Percentiles rank a stretch among this genome's conserved stretches.
Conservation (phyloP, 192 early-diverging fungal genomes). For the Backusella circina region DNA sequence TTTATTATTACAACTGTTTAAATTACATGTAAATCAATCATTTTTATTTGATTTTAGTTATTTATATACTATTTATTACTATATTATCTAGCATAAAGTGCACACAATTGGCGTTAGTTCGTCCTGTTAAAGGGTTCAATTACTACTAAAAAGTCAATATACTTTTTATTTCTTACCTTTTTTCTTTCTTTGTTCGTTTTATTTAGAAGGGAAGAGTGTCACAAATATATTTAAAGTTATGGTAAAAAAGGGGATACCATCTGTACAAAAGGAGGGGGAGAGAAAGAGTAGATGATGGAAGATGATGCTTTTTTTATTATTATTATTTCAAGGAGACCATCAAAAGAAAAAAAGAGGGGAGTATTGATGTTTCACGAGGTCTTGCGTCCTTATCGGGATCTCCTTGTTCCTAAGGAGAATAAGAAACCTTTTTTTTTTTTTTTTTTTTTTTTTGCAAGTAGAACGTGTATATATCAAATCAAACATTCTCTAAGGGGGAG, state of each 20-base stretch:
- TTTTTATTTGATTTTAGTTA: neutral
- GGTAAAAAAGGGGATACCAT: neutral
- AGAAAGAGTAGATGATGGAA: neutral
- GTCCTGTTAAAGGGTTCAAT: neutral
- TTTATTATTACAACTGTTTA: neutral
- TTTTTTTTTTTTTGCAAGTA: neutral
- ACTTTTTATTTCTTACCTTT: neutral
- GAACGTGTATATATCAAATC: neutral
- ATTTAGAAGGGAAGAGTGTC: neutral
- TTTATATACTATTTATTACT: neutral
- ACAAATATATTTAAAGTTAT: neutral
- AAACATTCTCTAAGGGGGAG: neutral
- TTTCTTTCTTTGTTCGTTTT: constrained; percentile 1
- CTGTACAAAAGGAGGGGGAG: neutral
- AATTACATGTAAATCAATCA: neutral
- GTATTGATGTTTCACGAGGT: constrained; percentile 3
- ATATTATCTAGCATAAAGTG: too few relatives aligned
- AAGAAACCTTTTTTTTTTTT: neutral
- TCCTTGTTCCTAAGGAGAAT: neutral
- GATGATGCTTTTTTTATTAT: neutral
- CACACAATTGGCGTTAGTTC: neutral
- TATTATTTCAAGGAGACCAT: neutral
- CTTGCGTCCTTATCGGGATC: constrained; percentile 8
- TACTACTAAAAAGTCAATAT: neutral
- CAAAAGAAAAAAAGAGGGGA: neutral